These are phyloP conservation scores for Phoma sp. DNA, from an alignment of 2,329 filamentous ascomycete species.

Conservation along the genomic window DNA sequence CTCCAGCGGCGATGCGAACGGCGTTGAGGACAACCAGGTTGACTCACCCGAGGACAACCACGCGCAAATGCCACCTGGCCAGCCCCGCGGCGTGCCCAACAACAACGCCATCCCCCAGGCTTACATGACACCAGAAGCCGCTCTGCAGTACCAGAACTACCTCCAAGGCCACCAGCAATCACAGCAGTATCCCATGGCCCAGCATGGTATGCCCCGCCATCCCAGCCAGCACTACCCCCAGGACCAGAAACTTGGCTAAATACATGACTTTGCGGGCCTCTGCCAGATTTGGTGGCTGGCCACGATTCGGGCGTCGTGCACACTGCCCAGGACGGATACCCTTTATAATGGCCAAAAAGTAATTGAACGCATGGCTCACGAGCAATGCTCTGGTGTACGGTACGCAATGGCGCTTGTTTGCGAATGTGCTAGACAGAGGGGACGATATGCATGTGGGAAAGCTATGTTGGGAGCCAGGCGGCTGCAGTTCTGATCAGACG, in stretches of 20 bases:
- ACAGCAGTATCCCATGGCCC: conserved; percentile 80
- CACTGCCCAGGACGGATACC: conserved; percentile 49
- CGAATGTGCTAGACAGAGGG: conserved; percentile 30
- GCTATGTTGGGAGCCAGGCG: conserved; percentile 41
- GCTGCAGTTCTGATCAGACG: conserved; percentile 37
- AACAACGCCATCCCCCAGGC: conserved; percentile 70
- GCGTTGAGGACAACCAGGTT: conserved; percentile 63
- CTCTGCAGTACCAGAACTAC: conserved; percentile 86
- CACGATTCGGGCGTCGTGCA: conserved; percentile 42
- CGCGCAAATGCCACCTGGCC: conserved; percentile 76
- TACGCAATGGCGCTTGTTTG: conserved; percentile 33
- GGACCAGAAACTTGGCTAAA: conserved; percentile 51
- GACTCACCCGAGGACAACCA: conserved; percentile 93
- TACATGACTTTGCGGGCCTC: conserved; percentile 34
- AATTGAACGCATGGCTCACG: conserved; percentile 41
- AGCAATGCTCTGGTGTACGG: conserved; percentile 32
- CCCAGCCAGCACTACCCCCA: conserved; percentile 76
- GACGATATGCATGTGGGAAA: conserved; percentile 39
- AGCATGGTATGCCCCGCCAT: conserved; percentile 72
- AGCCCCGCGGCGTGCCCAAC: conserved; percentile 70
- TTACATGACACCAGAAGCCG: conserved; percentile 71
- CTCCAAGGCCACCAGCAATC: conserved; percentile 70
- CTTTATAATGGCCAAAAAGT: conserved; percentile 49
- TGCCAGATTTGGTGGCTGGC: conserved; percentile 34
- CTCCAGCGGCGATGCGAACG: conserved; percentile 74